Percentiles rank a stretch among this genome's conserved stretches.
Conservation (phyloP, 1,284 basidiomycete genomes). For the Macrocystidia cucumis region DNA sequence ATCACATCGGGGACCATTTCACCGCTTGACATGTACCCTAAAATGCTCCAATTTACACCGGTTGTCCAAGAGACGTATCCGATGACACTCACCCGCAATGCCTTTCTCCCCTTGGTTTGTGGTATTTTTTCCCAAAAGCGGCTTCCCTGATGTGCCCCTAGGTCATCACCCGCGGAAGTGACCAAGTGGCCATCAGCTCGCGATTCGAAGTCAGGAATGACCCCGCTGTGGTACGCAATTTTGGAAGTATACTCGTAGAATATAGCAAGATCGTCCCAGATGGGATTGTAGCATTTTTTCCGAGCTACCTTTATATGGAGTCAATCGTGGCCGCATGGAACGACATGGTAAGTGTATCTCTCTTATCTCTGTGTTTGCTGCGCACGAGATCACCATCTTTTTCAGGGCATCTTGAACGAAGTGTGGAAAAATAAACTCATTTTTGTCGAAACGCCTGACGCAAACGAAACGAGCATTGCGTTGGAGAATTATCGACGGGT, state of each 20-base stretch:
- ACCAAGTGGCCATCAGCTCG: slow-evolving; percentile 99
- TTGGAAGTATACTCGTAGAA: slow-evolving; percentile 96
- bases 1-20: slow-evolving; percentile 99
- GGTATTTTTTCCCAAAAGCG: background rate
- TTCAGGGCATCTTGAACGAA: slow-evolving; percentile 93
- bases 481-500: slow-evolving; percentile 96
- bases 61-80: slow-evolving; percentile 97
- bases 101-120: slow-evolving; percentile 88
- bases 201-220: slow-evolving; percentile 99
- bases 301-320: slow-evolving; percentile 99
- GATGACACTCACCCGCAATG: slow-evolving; percentile 96
- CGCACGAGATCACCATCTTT: slow-evolving; percentile 4
- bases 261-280: slow-evolving; percentile 98
- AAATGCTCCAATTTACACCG: slow-evolving; percentile 98
- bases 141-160: slow-evolving; percentile 20
- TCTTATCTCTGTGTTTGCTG: background rate
- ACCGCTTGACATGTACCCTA: slow-evolving; percentile 99
- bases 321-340: slow-evolving; percentile 99
- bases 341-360: slow-evolving; percentile 76
- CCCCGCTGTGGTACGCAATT: slow-evolving; percentile 97
- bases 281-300: slow-evolving; percentile 99
- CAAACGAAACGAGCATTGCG: slow-evolving; percentile 97
- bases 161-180: slow-evolving; percentile 97
- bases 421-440: slow-evolving; percentile 99
- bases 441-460: slow-evolving; percentile 99